Conservation (phyloP, 495 filamentous ascomycete species). For the Daldinia decipiens region DNA sequence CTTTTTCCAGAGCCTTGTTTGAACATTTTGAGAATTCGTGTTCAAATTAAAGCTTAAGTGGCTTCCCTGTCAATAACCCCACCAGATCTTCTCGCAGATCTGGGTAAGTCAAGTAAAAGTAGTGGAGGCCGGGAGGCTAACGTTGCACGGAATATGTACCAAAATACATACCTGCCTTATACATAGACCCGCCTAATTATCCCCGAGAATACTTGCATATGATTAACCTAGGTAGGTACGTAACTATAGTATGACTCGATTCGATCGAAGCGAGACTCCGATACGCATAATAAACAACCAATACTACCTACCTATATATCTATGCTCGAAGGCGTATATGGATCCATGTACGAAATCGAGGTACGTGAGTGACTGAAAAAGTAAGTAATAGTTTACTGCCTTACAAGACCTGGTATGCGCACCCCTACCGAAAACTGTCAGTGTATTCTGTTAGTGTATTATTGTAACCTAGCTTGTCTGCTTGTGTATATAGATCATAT, state of each 20-base stretch:
- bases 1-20: background rate
- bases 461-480: background rate
- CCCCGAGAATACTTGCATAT: too few relatives aligned
- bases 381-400: background rate
- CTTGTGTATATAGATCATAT: background rate
- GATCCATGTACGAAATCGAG: background rate
- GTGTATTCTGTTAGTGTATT: background rate
- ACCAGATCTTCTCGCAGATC: background rate
- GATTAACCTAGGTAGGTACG: too few relatives aligned
- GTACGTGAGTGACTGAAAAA: background rate
- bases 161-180: background rate
- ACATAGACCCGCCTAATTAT: background rate
- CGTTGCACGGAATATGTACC: background rate
- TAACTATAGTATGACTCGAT: background rate
- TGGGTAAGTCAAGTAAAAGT: too few relatives aligned
- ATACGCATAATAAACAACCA: background rate
- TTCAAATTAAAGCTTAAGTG: background rate
- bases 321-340: background rate
- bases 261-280: background rate
- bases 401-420: background rate
- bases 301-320: background rate
- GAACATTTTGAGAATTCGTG: background rate
- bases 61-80: conserved; percentile 2
- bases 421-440: background rate
- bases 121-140: background rate